Percentiles rank a stretch among this genome's conserved stretches.
phyloP scores from a whole-genome alignment of 805 yeast genomes.

The Torulaspora indica region DNA sequence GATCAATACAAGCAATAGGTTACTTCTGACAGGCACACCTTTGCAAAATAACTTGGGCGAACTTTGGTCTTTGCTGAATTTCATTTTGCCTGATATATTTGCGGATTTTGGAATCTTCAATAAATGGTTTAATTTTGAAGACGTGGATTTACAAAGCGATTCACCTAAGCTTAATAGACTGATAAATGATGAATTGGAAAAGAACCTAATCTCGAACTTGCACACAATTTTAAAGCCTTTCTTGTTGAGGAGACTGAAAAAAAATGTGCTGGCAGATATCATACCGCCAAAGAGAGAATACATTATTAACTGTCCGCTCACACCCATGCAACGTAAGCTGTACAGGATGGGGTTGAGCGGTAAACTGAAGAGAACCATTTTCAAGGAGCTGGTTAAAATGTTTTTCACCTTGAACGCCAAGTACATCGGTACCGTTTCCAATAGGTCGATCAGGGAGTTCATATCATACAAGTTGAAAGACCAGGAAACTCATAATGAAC shows the following conservation, averaged over 20 bases:
- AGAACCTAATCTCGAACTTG: conserved; percentile 62
- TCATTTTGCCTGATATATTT: conserved; percentile 87
- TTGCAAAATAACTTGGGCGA: conserved; percentile 86
- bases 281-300: conserved; percentile 91
- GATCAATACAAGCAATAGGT: conserved; percentile 61
- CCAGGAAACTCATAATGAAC: conserved; percentile 5
- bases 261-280: conserved; percentile 55
- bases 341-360: conserved; percentile 50
- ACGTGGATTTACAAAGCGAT: conserved; percentile 37
- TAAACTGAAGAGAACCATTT: conserved; percentile 42
- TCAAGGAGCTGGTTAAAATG: conserved; percentile 48
- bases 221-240: conserved; percentile 90
- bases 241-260: conserved; percentile 73
- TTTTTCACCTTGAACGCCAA: conserved; percentile 43
- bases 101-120: conserved; percentile 86
- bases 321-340: conserved; percentile 57
- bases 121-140: conserved; percentile 87
- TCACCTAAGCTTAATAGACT: conserved; percentile 37
- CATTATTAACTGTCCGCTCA: conserved; percentile 65
- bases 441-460: conserved; percentile 40
- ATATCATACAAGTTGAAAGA: conserved; percentile 37
- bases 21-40: conserved; percentile 93
- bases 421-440: conserved; percentile 31
- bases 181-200: conserved; percentile 55
- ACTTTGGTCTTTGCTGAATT: conserved; percentile 87